Conservation (phyloP, 140 eudicot genomes). For the Oenanthe javanica region DNA sequence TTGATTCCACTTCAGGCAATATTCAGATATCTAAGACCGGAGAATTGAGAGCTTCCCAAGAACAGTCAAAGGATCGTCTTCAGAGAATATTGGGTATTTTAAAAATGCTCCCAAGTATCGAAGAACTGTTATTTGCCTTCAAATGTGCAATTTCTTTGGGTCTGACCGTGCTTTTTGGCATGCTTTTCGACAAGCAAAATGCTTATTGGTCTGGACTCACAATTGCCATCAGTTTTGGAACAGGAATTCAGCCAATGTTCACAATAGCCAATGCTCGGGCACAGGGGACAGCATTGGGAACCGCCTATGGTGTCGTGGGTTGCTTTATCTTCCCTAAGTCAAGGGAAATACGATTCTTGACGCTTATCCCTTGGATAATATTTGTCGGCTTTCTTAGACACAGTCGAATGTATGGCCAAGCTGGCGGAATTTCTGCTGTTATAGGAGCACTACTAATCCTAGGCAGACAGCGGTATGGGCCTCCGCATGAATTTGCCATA, state of each 20-base stretch:
- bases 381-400: conserved; percentile 65
- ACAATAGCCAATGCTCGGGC: conserved; percentile 60
- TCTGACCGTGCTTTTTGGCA: conserved; percentile 57
- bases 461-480: conserved; percentile 61
- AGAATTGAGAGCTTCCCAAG: not conserved
- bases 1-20: conserved; percentile 15
- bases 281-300: conserved; percentile 86
- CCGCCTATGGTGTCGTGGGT: conserved; percentile 65
- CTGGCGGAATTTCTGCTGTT: conserved; percentile 73
- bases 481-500: conserved; percentile 61
- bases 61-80: not conserved
- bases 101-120: conserved; percentile 8
- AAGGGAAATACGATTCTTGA: conserved; percentile 35
- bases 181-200: conserved; percentile 46
- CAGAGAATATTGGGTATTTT: not conserved
- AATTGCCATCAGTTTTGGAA: conserved; percentile 65
- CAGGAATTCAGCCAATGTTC: conserved; percentile 46
- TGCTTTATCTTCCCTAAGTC: conserved; percentile 38
- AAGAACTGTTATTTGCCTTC: conserved; percentile 42
- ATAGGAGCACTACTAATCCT: conserved; percentile 71
- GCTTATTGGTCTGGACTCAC: conserved; percentile 88
- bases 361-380: conserved; percentile 73
- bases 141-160: conserved; percentile 71
- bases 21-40: conserved; percentile 1
- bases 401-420: conserved; percentile 66